phyloP scores from a whole-genome alignment of 768 basidiomycete genomes.

The Kwoniella dendrophila region DNA sequence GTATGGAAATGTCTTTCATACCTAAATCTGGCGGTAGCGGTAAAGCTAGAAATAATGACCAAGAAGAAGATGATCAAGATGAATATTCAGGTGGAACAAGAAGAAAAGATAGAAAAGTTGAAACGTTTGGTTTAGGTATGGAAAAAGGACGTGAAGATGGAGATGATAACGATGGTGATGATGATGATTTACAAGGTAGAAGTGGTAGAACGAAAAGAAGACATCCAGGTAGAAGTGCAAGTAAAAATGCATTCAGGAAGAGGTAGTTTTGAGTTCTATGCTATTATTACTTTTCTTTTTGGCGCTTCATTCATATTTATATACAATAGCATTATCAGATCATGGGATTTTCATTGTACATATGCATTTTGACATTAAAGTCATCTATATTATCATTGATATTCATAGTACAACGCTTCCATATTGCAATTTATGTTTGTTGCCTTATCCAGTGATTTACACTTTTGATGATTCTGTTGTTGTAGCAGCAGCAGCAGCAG shows the following conservation, averaged over 20 bases:
- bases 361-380: no score
- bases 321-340: neutral
- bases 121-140: conserved; percentile 84
- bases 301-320: neutral
- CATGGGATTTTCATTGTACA: no score
- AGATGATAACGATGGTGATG: conserved; percentile 43
- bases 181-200: conserved; percentile 64
- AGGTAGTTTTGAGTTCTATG: conserved; percentile 3
- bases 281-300: neutral
- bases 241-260: conserved; percentile 67
- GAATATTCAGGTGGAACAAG: conserved; percentile 60
- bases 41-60: conserved; percentile 42
- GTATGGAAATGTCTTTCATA: conserved; percentile 82
- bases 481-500: neutral
- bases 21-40: conserved; percentile 59
- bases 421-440: no score
- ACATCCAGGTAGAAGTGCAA: conserved; percentile 78
- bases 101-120: conserved; percentile 58
- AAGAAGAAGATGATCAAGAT: conserved; percentile 46
- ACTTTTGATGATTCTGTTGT: no score
- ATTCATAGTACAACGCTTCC: neutral
- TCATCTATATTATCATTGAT: no score
- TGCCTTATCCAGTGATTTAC: neutral
- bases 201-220: conserved; percentile 75
- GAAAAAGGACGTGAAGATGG: conserved; percentile 68